phyloP scores from a whole-genome alignment of 495 filamentous ascomycete species.

The Amorphotheca resinae region DNA sequence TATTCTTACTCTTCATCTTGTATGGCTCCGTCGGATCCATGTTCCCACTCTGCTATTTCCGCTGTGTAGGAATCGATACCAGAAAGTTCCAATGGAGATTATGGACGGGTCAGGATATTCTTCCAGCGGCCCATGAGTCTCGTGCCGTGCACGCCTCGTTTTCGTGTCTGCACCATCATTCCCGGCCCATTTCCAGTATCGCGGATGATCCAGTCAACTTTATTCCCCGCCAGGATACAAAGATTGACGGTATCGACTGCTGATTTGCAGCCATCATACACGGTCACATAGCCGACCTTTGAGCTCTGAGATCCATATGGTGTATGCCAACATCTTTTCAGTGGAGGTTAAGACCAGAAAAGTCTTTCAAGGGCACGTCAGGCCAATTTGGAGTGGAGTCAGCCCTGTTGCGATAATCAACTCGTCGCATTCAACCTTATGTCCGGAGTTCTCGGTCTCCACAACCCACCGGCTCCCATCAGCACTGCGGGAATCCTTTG shows the following conservation, averaged over 20 bases:
- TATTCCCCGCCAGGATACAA: constrained; percentile 28
- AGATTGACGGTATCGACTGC: constrained; percentile 32
- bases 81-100: neutral
- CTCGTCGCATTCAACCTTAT: constrained; percentile 20
- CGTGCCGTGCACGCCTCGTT: neutral
- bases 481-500: neutral
- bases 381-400: constrained; percentile 31
- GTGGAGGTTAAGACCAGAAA: constrained; percentile 24
- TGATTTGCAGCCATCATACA: constrained; percentile 33
- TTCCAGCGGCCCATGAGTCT: neutral
- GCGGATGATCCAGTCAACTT: constrained; percentile 33
- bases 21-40: neutral
- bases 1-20: neutral
- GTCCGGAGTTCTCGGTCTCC: too few species aligned
- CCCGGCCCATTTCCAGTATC: constrained; percentile 24
- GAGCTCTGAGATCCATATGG: constrained; percentile 15
- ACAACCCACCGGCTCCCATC: constrained; percentile 9
- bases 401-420: constrained; percentile 33
- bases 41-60: neutral
- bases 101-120: neutral
- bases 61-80: neutral
- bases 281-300: constrained; percentile 21
- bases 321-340: constrained; percentile 21
- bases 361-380: constrained; percentile 19
- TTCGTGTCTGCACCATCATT: neutral